Evolutionary conservation across 441 rosid genomes (phyloP), one percentile per base, ranked within the genome.

Genomic region (Eruca vesicaria): DNA sequence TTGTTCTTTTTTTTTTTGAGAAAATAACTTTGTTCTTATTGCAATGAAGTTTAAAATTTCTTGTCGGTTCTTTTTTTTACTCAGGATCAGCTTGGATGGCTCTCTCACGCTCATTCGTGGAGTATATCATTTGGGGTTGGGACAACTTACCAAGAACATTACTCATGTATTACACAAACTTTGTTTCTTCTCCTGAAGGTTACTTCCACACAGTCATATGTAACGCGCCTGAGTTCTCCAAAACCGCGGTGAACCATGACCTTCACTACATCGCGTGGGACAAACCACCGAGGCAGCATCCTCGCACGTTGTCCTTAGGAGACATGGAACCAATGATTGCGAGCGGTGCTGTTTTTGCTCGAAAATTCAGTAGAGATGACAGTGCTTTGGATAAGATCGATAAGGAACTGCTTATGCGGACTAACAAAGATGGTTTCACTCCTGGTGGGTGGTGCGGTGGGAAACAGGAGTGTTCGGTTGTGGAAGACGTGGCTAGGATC

Each of bases 61-160:
- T 43, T 43, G 18, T 41, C 14, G 4, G 5, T 31, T 33, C 78
- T 66, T 5, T 80, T 75, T 3, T 32, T 57, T 36, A 68, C 66
- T 68, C 88, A 96, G 98, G 99, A 73, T 96, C 99, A 2, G 97
- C 99, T 14, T 96, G 99, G 99, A 96, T 92, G 91, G 89, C 89
- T 66, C 92, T 96, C 11, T 87, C 96, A 0, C 95, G 86, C 26
- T 70, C 95, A 0, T 93, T 91, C 56, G 87, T 91, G 10, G 98
- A 91, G 79, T 96, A 89, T 82, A 81, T 85, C 73, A 84, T 91
- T 63, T 91, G 98, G 98, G 99, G 99, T 57, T 91, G 98, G 97
- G 99, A 96, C 70, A 96, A 96, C 74, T 84, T 96, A 45, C 97
- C 98, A 2, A 83, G 99, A 81, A 84, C 90, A 4, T 61, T 96